Percentiles rank a stretch among this genome's conserved stretches.
Evolutionary conservation across 768 basidiomycete species (phyloP).

Genomic region (Tephrocybe sp.): DNA sequence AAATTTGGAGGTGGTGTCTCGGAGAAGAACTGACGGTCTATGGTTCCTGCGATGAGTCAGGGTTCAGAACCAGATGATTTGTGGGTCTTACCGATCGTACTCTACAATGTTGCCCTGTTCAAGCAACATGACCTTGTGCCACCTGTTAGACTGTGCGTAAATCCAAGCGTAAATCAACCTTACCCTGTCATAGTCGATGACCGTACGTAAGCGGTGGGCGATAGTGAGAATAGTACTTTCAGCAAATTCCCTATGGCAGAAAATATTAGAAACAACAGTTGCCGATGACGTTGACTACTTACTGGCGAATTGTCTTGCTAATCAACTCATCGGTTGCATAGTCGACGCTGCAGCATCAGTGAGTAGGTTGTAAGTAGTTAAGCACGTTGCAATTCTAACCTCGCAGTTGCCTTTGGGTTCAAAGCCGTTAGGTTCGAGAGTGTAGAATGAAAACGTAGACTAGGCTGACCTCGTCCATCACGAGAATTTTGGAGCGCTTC

Average conservation of each 20-base stretch:
- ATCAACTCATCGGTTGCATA: constrained; percentile 90
- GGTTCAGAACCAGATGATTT: background rate
- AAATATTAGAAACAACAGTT: background rate
- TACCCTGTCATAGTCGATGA: constrained; percentile 83
- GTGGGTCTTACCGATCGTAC: constrained; percentile 51
- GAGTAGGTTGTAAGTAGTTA: constrained; percentile 11
- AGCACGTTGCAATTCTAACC: constrained; percentile 29
- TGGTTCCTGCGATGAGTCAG: background rate
- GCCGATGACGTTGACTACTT: constrained; percentile 22
- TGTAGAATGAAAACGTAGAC: background rate
- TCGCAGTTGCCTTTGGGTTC: constrained; percentile 58
- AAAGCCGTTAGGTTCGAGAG: constrained; percentile 9
- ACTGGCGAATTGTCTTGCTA: constrained; percentile 78
- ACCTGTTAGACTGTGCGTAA: background rate
- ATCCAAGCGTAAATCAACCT: constrained; percentile 20
- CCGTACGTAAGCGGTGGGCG: constrained; percentile 74
- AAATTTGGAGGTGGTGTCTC: constrained; percentile 58
- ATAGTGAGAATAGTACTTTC: constrained; percentile 82
- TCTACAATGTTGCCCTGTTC: constrained; percentile 79
- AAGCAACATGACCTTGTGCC: constrained; percentile 66
- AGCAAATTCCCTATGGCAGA: constrained; percentile 70
- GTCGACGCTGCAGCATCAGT: constrained; percentile 52
- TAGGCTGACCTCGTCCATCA: constrained; percentile 72
- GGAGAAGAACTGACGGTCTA: constrained; percentile 54
- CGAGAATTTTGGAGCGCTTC: constrained; percentile 66